Evolutionary conservation across 148 eudicot species (phyloP).

Genomic region (Chenopodium quinoa): DNA sequence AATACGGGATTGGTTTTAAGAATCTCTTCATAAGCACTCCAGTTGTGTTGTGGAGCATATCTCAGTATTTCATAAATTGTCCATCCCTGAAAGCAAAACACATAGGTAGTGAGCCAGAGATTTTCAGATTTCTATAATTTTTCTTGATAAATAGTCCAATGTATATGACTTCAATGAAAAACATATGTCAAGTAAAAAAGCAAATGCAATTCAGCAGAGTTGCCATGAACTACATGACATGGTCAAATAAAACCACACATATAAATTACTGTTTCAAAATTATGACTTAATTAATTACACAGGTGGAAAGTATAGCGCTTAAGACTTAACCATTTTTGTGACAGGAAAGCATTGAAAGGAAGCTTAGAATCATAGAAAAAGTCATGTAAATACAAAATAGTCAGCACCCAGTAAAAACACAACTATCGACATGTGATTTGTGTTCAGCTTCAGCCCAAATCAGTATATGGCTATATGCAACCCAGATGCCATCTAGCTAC

Average conservation of each 20-base stretch:
- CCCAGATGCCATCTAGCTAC: background rate
- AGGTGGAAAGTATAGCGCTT: background rate
- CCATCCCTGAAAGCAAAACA: constrained; percentile 68
- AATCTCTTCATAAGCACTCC: constrained; percentile 92
- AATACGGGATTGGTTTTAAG: constrained; percentile 84
- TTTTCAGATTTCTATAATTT: background rate
- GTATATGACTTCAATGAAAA: background rate
- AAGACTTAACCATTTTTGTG: background rate
- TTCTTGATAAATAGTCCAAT: background rate
- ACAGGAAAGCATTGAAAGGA: background rate
- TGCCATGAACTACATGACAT: background rate
- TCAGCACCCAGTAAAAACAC: background rate
- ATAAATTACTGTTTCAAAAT: background rate
- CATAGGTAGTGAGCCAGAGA: background rate
- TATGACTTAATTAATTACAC: background rate
- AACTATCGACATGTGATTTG: background rate
- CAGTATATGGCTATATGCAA: too few relatives aligned
- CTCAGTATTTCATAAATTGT: constrained; percentile 80
- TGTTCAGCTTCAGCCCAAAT: background rate
- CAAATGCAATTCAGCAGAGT: background rate
- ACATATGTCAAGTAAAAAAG: background rate
- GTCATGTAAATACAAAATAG: too few relatives aligned
- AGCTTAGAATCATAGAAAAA: background rate
- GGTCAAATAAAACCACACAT: background rate
- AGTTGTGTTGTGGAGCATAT: constrained; percentile 94